phyloP scores from a whole-genome alignment of 2,329 filamentous ascomycete genomes.

The Dendrostoma leiphaemia region DNA sequence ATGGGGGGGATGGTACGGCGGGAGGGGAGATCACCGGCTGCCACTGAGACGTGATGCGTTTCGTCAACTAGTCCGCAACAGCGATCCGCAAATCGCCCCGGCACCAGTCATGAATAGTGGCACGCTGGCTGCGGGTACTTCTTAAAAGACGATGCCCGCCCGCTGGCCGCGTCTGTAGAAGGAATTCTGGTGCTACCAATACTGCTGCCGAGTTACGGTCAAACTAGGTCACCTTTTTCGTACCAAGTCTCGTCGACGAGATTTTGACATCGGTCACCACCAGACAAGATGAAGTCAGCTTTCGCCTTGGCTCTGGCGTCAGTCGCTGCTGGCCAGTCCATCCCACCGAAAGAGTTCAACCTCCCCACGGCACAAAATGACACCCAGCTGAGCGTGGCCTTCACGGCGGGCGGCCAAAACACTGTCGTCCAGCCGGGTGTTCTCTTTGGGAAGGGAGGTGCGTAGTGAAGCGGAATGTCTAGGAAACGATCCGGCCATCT shows the following conservation, averaged over 20 bases:
- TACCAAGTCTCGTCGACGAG: background rate
- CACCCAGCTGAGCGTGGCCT: background rate
- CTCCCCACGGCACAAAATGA: background rate
- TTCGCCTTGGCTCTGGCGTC: background rate
- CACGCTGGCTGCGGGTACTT: no score
- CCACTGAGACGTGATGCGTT: background rate
- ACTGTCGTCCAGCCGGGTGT: background rate
- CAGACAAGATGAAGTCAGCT: background rate
- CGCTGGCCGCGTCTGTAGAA: no score
- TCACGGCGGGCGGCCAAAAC: background rate
- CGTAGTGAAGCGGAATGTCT: background rate
- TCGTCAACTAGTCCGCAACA: background rate
- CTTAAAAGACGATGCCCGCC: no score
- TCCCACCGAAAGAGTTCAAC: background rate
- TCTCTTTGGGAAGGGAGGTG: background rate
- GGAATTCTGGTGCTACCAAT: no score
- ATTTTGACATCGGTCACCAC: background rate
- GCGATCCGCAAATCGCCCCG: background rate
- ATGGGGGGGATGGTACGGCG: background rate
- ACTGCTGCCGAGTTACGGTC: no score
- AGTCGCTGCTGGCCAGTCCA: background rate
- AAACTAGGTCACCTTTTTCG: background rate
- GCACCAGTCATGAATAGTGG: no score
- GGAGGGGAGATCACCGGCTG: background rate
- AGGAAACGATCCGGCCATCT: background rate